phyloP scores from a whole-genome alignment of 2,329 filamentous ascomycete species.

The Aspergillus sp. region DNA sequence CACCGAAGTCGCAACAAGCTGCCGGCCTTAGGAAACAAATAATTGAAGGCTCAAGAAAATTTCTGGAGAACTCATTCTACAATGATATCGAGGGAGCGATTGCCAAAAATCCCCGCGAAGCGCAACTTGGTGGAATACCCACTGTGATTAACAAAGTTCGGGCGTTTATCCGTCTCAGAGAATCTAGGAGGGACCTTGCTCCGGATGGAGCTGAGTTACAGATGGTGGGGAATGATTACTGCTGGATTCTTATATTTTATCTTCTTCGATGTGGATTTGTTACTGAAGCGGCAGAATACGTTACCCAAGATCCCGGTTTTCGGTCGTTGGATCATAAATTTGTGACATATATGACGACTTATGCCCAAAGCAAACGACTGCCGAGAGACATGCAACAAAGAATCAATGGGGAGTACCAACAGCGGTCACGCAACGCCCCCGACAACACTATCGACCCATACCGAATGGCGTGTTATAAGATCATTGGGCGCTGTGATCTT shows the following conservation, averaged over 20 bases:
- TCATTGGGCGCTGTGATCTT: constrained; percentile 76
- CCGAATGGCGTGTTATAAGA: constrained; percentile 96
- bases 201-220: constrained; percentile 79
- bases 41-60: constrained; percentile 73
- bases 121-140: constrained; percentile 84
- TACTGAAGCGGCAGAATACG: constrained; percentile 81
- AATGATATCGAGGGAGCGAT: constrained; percentile 74
- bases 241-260: constrained; percentile 94
- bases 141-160: constrained; percentile 87
- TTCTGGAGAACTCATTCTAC: constrained; percentile 79
- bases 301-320: constrained; percentile 78
- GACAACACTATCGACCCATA: constrained; percentile 91
- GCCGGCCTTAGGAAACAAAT: constrained; percentile 75
- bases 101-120: constrained; percentile 80
- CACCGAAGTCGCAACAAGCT: constrained; percentile 62
- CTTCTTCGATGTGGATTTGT: constrained; percentile 82
- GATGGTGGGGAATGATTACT: constrained; percentile 75
- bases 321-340: constrained; percentile 89
- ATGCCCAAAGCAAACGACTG: constrained; percentile 75
- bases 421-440: constrained; percentile 78
- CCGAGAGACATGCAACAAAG: constrained; percentile 78
- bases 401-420: constrained; percentile 86
- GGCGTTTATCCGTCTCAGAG: constrained; percentile 82
- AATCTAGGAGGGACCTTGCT: constrained; percentile 77
- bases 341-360: constrained; percentile 80